These are phyloP conservation scores for Hylodesmum podocarpum DNA, from an alignment of 306 rosid species.

Conservation along the genomic window DNA sequence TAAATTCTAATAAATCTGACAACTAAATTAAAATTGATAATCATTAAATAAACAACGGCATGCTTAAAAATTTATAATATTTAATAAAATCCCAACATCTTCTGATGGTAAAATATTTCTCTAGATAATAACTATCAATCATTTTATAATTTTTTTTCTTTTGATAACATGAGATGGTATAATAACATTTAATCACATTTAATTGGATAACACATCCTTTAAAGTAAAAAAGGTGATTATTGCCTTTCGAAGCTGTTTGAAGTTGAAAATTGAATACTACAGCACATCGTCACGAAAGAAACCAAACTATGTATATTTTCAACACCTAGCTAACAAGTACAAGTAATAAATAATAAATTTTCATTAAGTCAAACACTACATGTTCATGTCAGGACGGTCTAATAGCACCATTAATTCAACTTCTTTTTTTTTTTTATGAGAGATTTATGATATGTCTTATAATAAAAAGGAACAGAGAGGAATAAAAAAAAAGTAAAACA, in stretches of 20 bases:
- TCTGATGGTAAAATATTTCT: too few species aligned
- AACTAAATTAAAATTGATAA: too few species aligned
- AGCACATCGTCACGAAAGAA: not conserved
- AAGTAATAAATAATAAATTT: not conserved
- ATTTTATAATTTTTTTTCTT: not conserved
- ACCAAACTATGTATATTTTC: not conserved
- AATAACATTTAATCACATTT: not conserved
- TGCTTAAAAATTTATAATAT: too few species aligned
- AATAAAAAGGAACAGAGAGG: not conserved
- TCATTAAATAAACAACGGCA: too few species aligned
- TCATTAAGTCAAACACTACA: not conserved
- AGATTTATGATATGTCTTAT: not conserved
- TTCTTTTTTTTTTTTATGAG: too few species aligned
- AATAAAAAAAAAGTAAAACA: not conserved
- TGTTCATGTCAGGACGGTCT: not conserved
- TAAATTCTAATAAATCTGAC: too few species aligned
- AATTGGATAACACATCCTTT: not conserved
- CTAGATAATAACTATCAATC: too few species aligned
- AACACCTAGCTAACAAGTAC: not conserved
- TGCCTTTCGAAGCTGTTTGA: not conserved
- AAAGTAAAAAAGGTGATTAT: not conserved
- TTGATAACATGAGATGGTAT: not conserved
- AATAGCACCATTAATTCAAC: not conserved
- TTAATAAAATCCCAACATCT: too few species aligned
- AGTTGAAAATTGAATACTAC: not conserved